Base-by-base conservation (phyloP, 2,329 filamentous ascomycete species). In the Microcyclosporella mali region DNA sequence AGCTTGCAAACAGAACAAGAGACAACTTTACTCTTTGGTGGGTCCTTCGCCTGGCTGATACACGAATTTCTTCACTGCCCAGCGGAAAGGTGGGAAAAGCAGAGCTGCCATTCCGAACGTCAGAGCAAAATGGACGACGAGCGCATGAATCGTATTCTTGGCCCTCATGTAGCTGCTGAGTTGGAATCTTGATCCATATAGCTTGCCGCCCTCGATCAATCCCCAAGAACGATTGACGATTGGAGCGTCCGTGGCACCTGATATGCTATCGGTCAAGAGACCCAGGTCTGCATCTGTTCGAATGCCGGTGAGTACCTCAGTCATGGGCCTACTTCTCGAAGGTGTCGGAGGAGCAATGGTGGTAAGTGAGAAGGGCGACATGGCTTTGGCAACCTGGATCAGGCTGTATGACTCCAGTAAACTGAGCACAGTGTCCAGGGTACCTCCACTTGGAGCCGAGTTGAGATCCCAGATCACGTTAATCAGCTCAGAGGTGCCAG, bases 391-490 rank as follows among this genome's bases (percentile, higher is more conserved):
- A 3, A 81, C 52, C 25, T 78, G 65, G n/a, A 57, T 59, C 6
- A 73, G 60, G 52, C 59, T 53, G 63, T 73, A 69, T 51, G 67
- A 53, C 45, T 71, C 71, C 48, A 78, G 69, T 7, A 77, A 58
- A 25, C 68, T 74, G 11, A 95, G 63, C 3, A 81, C 68, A 0
- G 87, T 88, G 27, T 77, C 72, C 3, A 89, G 65, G 4, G 70
- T 81, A 28, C 79, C 79, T 19, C 79, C 79, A 40, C 74, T 79
- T 3, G 71, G 62, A 4, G 67, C 67, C 4, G 69, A 67, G 59
- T 77, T 78, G 40, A 78, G 49, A 17, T 75, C 71, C 53, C 79
- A 71, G 16, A 79, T 66, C 3, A 69, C 71, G 50, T 72, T 66
- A 9, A 25, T 25, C 33, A 79, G 66, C 39, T 77, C 70, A 38